These are phyloP conservation scores for Tricholoma hemisulphureum DNA, from an alignment of 768 basidiomycete genomes.

Conservation along the genomic window DNA sequence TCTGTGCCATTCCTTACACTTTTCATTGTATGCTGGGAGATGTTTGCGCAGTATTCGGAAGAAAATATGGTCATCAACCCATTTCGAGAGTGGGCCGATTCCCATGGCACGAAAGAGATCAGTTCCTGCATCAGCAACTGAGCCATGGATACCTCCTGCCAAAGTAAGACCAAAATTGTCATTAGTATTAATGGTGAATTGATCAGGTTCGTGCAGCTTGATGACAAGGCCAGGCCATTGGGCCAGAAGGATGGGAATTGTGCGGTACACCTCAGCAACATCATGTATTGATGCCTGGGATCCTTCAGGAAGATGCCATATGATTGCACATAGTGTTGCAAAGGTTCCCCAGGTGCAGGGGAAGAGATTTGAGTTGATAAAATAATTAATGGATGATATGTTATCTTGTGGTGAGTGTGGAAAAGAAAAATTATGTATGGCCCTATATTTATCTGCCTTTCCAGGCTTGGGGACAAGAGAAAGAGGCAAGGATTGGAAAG, in stretches of 20 bases:
- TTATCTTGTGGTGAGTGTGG: slow-evolving; percentile 12
- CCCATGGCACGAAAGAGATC: slow-evolving; percentile 26
- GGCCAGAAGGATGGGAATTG: slow-evolving; percentile 20
- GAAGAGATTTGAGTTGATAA: no score
- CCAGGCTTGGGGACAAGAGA: slow-evolving; percentile 35
- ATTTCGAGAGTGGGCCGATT: no score
- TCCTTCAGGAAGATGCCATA: slow-evolving; percentile 34
- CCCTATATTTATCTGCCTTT: slow-evolving; percentile 28
- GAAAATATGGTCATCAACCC: no score
- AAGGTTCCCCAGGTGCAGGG: no score
- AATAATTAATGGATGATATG: slow-evolving; percentile 30
- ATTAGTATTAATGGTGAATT: slow-evolving; percentile 5
- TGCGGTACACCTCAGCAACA: slow-evolving; percentile 38
- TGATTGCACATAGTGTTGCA: slow-evolving; percentile 27
- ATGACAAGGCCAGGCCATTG: slow-evolving; percentile 37
- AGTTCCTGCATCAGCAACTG: neutral
- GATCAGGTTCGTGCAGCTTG: slow-evolving; percentile 3
- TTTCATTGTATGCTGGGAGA: neutral
- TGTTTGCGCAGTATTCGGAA: slow-evolving; percentile 8
- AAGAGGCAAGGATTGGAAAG: slow-evolving; percentile 38
- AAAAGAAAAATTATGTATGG: slow-evolving; percentile 40
- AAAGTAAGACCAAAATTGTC: slow-evolving; percentile 1
- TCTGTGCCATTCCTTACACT: neutral
- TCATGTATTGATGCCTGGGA: slow-evolving; percentile 38
- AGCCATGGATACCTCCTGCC: neutral